Conservation (phyloP, 164 flowering plant species). For the Dillenia suffruticosa region DNA sequence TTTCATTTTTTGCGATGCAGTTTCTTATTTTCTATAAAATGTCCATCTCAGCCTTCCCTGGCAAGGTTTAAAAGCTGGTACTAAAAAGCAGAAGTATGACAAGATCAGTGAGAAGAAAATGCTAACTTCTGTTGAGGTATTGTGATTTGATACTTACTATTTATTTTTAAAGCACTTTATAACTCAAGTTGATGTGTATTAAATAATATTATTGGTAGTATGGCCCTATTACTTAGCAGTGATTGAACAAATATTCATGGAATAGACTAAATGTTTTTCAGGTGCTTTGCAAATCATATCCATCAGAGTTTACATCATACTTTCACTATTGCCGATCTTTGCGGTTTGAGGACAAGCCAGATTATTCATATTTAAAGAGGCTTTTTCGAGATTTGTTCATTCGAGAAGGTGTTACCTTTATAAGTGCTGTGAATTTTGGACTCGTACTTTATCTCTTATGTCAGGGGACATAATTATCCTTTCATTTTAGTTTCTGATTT, state of each 20-base stretch:
- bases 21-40: slow-evolving; percentile 1
- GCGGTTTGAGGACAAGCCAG: slow-evolving; percentile 75
- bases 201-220: too few species aligned
- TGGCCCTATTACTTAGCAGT: too few species aligned
- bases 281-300: slow-evolving; percentile 70
- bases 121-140: slow-evolving; percentile 70
- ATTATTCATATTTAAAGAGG: slow-evolving; percentile 71
- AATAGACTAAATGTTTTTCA: slow-evolving; percentile 9
- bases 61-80: slow-evolving; percentile 41
- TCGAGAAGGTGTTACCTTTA: slow-evolving; percentile 49
- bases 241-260: too few species aligned
- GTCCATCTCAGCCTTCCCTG: slow-evolving; percentile 30
- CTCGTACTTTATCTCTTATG: too few species aligned
- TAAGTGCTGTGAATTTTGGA: too few species aligned
- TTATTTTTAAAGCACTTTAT: too few species aligned
- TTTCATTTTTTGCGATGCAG: neutral
- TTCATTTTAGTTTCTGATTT: too few species aligned
- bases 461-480: too few species aligned
- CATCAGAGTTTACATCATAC: slow-evolving; percentile 66
- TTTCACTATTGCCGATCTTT: slow-evolving; percentile 70
- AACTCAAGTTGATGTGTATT: too few species aligned
- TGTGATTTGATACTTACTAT: neutral
- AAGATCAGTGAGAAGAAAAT: slow-evolving; percentile 67
- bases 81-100: slow-evolving; percentile 63
- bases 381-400: slow-evolving; percentile 67